Percentiles rank a stretch among this genome's conserved stretches.
Evolutionary conservation across 2,329 filamentous ascomycete genomes (phyloP).

Genomic region (Reticulascus tulasneorum): DNA sequence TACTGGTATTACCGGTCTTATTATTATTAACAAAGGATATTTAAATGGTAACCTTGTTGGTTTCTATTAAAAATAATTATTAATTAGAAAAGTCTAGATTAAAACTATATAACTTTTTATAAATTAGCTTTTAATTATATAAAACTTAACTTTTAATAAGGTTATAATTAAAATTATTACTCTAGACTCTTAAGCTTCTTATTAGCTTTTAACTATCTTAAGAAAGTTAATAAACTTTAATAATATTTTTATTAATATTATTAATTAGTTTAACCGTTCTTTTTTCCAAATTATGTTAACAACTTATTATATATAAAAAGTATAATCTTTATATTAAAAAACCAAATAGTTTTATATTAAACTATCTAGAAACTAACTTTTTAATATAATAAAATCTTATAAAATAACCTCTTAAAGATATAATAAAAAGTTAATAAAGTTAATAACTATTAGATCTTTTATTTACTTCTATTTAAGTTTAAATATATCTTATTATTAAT

Average conservation of each 20-base stretch:
- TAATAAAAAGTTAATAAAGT: not conserved
- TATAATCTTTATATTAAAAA: no score
- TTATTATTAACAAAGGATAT: no score
- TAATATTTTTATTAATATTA: not conserved
- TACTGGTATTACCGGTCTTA: no score
- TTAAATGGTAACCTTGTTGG: no score
- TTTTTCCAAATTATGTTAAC: no score
- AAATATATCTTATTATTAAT: no score
- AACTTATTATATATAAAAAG: no score
- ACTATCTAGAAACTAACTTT: not conserved
- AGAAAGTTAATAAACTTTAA: not conserved
- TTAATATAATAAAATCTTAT: not conserved
- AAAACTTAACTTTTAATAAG: not conserved
- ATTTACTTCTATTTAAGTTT: no score
- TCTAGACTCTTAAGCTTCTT: not conserved
- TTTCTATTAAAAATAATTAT: not conserved
- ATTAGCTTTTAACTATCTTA: not conserved
- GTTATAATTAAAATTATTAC: not conserved
- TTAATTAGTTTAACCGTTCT: no score
- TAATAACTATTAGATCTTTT: no score
- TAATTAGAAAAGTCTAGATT: not conserved
- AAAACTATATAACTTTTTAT: not conserved
- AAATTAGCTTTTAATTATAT: not conserved
- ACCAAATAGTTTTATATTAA: not conserved
- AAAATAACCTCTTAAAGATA: not conserved